A percentile compares a stretch with the other conserved stretches of the same genome.
Evolutionary conservation across 2,329 filamentous ascomycete genomes (phyloP).

Genomic region (Phialocephala subalpina): DNA sequence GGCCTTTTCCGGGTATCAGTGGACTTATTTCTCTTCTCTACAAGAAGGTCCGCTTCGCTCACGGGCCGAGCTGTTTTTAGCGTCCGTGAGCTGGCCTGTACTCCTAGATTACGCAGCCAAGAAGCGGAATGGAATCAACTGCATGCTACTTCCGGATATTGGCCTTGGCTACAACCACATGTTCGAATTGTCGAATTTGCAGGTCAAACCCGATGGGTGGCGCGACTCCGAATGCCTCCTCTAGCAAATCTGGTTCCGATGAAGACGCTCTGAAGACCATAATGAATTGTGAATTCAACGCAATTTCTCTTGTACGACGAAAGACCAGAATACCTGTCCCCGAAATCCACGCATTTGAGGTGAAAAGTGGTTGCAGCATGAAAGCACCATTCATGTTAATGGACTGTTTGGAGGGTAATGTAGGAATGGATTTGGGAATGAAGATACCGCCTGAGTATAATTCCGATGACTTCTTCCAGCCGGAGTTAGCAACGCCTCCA

Average conservation of each 20-base stretch:
- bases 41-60: constrained; percentile 8
- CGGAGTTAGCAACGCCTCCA: no score
- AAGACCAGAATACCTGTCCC: constrained; percentile 15
- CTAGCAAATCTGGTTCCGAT: constrained; percentile 1
- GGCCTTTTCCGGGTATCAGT: constrained; percentile 12
- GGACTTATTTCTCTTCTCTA: constrained; percentile 16
- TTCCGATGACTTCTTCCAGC: no score
- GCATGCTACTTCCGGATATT: constrained; percentile 16
- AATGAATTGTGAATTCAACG: constrained; percentile 16
- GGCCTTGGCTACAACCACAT: constrained; percentile 22
- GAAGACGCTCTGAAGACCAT: constrained; percentile 5
- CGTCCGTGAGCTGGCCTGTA: constrained; percentile 12
- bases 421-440: constrained; percentile 15
- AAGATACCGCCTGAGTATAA: constrained; percentile 15
- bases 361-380: background rate
- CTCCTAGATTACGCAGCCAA: constrained; percentile 13
- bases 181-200: constrained; percentile 19
- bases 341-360: constrained; percentile 18
- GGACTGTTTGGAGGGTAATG: constrained; percentile 20
- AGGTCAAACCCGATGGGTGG: constrained; percentile 17
- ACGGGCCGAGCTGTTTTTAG: constrained; percentile 14
- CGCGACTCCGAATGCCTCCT: constrained; percentile 13
- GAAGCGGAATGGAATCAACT: constrained; percentile 16
- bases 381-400: constrained; percentile 24
- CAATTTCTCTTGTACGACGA: constrained; percentile 15